Percentiles rank a stretch among this genome's conserved stretches.
phyloP scores from a whole-genome alignment of 2,329 filamentous ascomycete species.

The Paradendryphiella salina region DNA sequence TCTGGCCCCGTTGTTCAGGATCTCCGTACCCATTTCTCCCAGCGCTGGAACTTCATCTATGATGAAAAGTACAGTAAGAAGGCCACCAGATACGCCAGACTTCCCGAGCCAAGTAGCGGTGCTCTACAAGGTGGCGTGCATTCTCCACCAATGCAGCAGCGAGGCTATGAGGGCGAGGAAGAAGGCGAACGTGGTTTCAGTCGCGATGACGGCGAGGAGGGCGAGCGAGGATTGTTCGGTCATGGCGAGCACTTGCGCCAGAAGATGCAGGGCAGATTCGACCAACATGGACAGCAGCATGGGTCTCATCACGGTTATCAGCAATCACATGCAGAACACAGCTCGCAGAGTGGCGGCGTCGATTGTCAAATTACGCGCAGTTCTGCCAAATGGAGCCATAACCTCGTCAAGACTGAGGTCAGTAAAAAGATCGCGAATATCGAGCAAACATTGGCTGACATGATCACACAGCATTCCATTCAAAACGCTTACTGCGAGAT shows the following conservation, averaged over 20 bases:
- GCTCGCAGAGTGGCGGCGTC: conserved; percentile 33
- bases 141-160: conserved; percentile 46
- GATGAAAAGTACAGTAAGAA: conserved; percentile 74
- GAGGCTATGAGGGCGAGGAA: conserved; percentile 40
- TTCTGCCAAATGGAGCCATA: conserved; percentile 62
- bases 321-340: conserved; percentile 39
- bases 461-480: conserved; percentile 67
- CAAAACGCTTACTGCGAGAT: conserved; percentile 79
- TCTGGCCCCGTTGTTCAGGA: conserved; percentile 75
- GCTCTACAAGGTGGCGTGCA: conserved; percentile 48
- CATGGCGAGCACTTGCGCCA: conserved; percentile 30
- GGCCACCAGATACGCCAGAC: conserved; percentile 53
- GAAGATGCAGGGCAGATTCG: conserved; percentile 33
- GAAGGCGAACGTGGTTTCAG: conserved; percentile 46
- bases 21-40: conserved; percentile 75
- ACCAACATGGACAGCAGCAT: conserved; percentile 27
- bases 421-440: conserved; percentile 13
- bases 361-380: conserved; percentile 47
- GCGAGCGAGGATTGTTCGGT: conserved; percentile 42
- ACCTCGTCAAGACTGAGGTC: conserved; percentile 57
- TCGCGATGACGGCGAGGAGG: conserved; percentile 31
- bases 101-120: conserved; percentile 36
- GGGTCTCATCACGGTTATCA: conserved; percentile 16
- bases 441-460: conserved; percentile 5
- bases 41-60: conserved; percentile 92